Base-by-base conservation (phyloP, 2,329 filamentous ascomycete species). In the Colletotrichum sidae region DNA sequence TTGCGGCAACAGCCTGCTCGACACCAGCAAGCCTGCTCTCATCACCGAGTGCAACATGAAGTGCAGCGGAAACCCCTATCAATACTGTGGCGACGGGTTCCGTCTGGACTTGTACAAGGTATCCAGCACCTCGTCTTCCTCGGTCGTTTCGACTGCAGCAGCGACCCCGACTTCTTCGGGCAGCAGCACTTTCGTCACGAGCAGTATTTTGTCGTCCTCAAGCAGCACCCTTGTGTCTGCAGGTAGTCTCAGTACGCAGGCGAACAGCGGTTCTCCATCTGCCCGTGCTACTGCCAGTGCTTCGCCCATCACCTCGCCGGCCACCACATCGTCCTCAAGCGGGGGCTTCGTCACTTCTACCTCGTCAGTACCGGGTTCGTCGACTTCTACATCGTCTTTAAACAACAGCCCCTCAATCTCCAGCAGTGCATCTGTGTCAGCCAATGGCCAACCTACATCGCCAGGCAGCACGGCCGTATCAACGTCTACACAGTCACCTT, bases 11-110 rank as follows among this genome's bases (percentile, higher is more conserved):
- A 72, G 55, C 15, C 70, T 82, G 15, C 71, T 72, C 37, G 65
- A 69, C 8, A 71, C 71, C 34, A 80, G 77, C 68, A 72, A 67
- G 8, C 46, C 70, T 17, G 78, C 77, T 6, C 67, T 74, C 1
- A 66, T 74, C 15, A 56, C 65, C 7, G 77, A 80, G 41, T 80
- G 79, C 70, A 75, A 68, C 68, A 78, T 81, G 77, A 68, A 68
- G 11, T 81, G 78, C 61, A 72, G 70, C 7, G 78, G 79, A 6
- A 71, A 78, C 25, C 68, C 64, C 11, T 73, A 73, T 54, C 74
- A 79, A 63, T 80, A 79, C 67, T 80, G 79, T 54, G 78, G 78
- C 34, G 76, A 70, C 12, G 75, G 76, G 38, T 72, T 77, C 63
- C 72, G 78, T 15, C 71, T 80, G 3, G 75, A 79, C 60, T 69